These are phyloP conservation scores for Petunia hybrid DNA, from an alignment of 305 asterid species.

Conservation along the genomic window DNA sequence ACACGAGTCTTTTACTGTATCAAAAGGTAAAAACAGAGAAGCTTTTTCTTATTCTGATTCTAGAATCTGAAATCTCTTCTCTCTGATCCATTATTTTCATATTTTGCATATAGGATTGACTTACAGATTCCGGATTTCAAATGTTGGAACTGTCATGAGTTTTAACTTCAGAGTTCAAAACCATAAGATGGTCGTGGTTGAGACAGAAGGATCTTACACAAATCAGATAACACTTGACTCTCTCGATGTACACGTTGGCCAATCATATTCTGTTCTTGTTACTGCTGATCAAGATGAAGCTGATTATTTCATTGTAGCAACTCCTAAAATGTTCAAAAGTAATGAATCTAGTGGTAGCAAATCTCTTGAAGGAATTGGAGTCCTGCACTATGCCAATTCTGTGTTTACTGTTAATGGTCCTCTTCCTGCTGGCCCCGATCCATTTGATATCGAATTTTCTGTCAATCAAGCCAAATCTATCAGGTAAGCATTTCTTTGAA, in stretches of 20 bases:
- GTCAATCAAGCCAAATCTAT: conserved; percentile 63
- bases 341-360: neutral
- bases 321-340: conserved; percentile 50
- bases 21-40: conserved; percentile 49
- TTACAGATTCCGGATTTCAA: conserved; percentile 58
- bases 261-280: conserved; percentile 71
- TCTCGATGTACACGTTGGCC: conserved; percentile 75
- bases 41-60: neutral
- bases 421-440: conserved; percentile 61
- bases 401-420: conserved; percentile 43
- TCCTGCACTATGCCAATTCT: conserved; percentile 57
- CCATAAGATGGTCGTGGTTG: conserved; percentile 64
- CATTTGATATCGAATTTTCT: conserved; percentile 62
- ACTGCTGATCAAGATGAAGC: conserved; percentile 49
- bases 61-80: neutral
- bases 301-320: conserved; percentile 63
- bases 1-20: conserved; percentile 53
- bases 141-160: conserved; percentile 57
- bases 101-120: conserved; percentile 49
- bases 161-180: conserved; percentile 65
- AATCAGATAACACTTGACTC: conserved; percentile 53
- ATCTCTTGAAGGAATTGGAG: conserved; percentile 55
- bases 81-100: neutral
- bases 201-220: conserved; percentile 78
- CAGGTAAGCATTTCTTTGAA: conserved; percentile 43